These are phyloP conservation scores for Cryphonectria parasitica DNA, from an alignment of 2,329 filamentous ascomycete genomes.

Conservation along the genomic window DNA sequence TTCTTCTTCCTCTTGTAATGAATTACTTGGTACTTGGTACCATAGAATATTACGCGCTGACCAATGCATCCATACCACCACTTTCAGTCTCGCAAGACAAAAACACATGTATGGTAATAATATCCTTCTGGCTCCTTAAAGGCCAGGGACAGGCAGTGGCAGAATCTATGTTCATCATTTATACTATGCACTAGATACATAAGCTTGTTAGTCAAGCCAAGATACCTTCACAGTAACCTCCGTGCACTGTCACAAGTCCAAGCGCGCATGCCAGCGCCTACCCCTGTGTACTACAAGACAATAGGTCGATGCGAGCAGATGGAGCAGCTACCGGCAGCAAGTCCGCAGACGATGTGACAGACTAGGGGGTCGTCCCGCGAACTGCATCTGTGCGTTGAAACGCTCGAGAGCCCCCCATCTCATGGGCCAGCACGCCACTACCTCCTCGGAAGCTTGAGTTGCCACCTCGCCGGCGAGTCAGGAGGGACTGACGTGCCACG, in stretches of 20 bases:
- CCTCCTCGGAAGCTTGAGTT: background rate
- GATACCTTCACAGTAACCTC: background rate
- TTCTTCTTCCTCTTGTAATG: no score
- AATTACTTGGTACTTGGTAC: no score
- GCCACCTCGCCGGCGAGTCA: background rate
- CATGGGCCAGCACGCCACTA: background rate
- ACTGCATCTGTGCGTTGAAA: conserved; percentile 16
- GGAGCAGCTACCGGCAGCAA: background rate
- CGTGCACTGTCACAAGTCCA: background rate
- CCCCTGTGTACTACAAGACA: background rate
- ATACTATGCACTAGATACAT: background rate
- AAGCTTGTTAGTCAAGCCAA: background rate
- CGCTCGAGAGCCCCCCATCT: background rate
- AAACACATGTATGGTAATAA: background rate
- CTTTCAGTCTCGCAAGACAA: background rate
- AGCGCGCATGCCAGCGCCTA: background rate
- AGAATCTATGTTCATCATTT: background rate
- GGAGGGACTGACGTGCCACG: background rate
- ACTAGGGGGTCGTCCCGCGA: conserved; percentile 10
- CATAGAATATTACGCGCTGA: no score
- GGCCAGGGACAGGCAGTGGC: background rate
- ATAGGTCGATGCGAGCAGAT: background rate
- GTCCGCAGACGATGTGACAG: conserved; percentile 8
- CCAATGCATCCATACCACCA: background rate
- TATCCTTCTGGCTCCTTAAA: background rate